phyloP scores from a whole-genome alignment of 768 basidiomycete genomes.

The Tricholoma hemisulphureum region DNA sequence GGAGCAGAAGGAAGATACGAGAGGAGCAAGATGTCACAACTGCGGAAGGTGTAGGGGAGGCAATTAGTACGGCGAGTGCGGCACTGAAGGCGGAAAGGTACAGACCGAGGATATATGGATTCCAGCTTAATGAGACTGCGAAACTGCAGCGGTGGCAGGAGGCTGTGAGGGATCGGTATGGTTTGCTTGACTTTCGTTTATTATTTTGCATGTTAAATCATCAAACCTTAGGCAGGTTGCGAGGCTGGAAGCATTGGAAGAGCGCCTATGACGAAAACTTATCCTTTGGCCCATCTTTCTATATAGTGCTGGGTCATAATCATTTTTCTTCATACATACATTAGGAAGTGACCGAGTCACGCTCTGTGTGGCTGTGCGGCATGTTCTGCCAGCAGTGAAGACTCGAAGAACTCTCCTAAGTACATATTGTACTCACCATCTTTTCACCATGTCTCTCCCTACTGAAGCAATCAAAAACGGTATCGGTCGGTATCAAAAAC shows the following conservation, averaged over 20 bases:
- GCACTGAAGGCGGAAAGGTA: slow-evolving; percentile 92
- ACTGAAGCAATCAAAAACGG: slow-evolving; percentile 46
- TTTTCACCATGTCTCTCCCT: slow-evolving; percentile 35
- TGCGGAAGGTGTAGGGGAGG: slow-evolving; percentile 59
- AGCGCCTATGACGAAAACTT: slow-evolving; percentile 6
- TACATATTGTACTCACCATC: background rate
- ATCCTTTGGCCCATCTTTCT: background rate
- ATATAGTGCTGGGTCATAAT: background rate
- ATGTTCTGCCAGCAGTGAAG: too few relatives aligned
- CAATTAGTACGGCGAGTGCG: slow-evolving; percentile 73
- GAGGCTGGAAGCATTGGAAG: slow-evolving; percentile 48
- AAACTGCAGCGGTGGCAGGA: slow-evolving; percentile 96
- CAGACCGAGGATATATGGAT: slow-evolving; percentile 93
- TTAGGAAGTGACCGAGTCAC: too few relatives aligned
- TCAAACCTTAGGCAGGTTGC: slow-evolving; percentile 41
- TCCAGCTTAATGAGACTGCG: slow-evolving; percentile 92
- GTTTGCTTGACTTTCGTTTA: slow-evolving; percentile 12
- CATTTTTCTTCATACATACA: too few relatives aligned
- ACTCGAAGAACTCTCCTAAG: background rate
- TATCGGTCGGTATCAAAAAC: slow-evolving; percentile 69
- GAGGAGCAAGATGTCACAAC: slow-evolving; percentile 57
- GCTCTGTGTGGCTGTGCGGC: too few relatives aligned
- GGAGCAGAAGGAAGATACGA: slow-evolving; percentile 39
- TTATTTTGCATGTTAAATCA: slow-evolving; percentile 8
- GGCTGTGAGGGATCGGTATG: slow-evolving; percentile 82